Evolutionary conservation across 192 early-diverging fungal genomes (phyloP).

Genomic region (Coemansia sp.): DNA sequence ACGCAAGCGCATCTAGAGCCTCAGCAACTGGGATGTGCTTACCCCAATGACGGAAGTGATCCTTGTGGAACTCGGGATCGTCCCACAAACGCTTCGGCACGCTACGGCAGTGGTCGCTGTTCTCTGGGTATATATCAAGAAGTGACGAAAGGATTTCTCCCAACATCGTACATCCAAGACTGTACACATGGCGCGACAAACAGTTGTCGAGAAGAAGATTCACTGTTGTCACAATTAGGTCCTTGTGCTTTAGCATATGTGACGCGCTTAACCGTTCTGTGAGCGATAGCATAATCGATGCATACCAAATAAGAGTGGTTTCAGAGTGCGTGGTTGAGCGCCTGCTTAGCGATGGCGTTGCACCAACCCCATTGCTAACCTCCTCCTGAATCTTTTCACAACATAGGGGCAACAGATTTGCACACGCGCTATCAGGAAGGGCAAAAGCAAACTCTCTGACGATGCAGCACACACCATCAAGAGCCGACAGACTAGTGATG

Average conservation of each 20-base stretch:
- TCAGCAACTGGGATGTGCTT: slow-evolving; percentile 55
- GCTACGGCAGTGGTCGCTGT: slow-evolving; percentile 26
- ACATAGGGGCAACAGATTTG: slow-evolving; percentile 33
- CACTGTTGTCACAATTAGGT: slow-evolving; percentile 17
- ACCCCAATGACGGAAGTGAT: slow-evolving; percentile 81
- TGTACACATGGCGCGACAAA: slow-evolving; percentile 45
- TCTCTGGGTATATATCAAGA: slow-evolving; percentile 1
- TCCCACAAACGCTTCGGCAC: slow-evolving; percentile 35
- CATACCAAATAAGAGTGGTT: slow-evolving; percentile 52
- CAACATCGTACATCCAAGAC: slow-evolving; percentile 21
- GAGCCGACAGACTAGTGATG: slow-evolving; percentile 48
- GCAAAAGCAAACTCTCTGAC: slow-evolving; percentile 40
- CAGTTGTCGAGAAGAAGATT: slow-evolving; percentile 32
- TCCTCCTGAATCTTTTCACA: slow-evolving; percentile 48
- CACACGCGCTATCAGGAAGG: slow-evolving; percentile 41
- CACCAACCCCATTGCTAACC: slow-evolving; percentile 43
- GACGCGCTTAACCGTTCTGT: slow-evolving; percentile 24
- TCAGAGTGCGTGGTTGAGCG: slow-evolving; percentile 40
- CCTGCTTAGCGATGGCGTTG: slow-evolving; percentile 41
- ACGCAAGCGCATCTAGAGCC: slow-evolving; percentile 58
- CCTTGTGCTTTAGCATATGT: slow-evolving; percentile 32
- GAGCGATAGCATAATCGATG: slow-evolving; percentile 31
- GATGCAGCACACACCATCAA: slow-evolving; percentile 33
- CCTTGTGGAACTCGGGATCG: slow-evolving; percentile 58
- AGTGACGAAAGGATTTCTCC: neutral